Evolutionary conservation across 768 basidiomycete genomes (phyloP), one percentile per base, ranked within the genome.

Genomic region (Hygrophoropsis aurantiaca): DNA sequence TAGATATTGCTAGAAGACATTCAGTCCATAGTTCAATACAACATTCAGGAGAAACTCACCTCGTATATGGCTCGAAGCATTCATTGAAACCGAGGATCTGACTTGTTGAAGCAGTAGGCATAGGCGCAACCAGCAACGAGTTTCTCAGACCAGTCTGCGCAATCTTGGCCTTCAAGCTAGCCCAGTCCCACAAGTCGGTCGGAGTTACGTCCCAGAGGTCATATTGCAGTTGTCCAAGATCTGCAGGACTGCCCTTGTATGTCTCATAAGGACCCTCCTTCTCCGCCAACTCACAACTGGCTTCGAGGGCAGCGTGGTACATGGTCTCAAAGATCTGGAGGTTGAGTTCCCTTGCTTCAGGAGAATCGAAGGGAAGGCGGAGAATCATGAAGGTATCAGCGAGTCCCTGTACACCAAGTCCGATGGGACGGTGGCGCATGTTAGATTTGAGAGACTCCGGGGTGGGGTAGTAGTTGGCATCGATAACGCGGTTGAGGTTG

Each of bases 1-100:
- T 99, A 98, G 63, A 98, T 95, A 74, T 97, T 98, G 64, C 94
- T 94, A 25, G 30, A 26, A n/a, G 48, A 30, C 32, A 5, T 20
- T 61, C 30, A 63, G 46, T 37, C 9, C 33, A 44, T 8, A 35
- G 5, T 33, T 2, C 27, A 27, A 16, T 25, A 18, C 18, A 15
- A 16, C 21, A 5, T 11, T 20, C 30, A 8, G 20, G 24, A 0
- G 32, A n/a, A 11, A 63, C 77, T 38, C 53, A 87, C 86, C 85
- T 90, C 0, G 95, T 98, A 69, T 98, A 99, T 1, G 97, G 94
- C 71, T 99, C 97, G 67, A 99, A 98, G 70, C 95, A 98, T 59
- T 98, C 97, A 67, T 98, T 99, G 76, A 89, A 89, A 35, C 97
- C 97, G 42, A 98, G 78, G 58, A 99, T 99, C 72, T 98, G 97